Conservation (phyloP, 176 grass and related monocot species). For the Lolium perenne region DNA sequence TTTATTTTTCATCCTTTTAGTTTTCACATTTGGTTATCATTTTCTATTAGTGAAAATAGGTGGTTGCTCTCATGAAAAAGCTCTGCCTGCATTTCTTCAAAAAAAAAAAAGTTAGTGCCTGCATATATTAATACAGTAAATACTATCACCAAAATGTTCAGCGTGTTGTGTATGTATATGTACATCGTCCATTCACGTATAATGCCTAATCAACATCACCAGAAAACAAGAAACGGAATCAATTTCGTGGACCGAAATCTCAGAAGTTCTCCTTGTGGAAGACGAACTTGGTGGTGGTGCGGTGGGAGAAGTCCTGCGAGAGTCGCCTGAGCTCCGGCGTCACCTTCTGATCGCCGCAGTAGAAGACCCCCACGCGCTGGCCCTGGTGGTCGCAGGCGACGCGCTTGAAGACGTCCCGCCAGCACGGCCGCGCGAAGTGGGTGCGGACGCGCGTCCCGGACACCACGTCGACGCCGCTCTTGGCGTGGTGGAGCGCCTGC, state of each 20-base stretch:
- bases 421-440: constrained; percentile 80
- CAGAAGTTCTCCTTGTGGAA: constrained; percentile 99
- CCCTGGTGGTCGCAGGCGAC: constrained; percentile 66
- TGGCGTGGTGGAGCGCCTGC: constrained; percentile 89
- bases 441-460: constrained; percentile 83
- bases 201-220: not conserved
- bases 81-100: too few species aligned
- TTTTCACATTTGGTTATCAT: too few species aligned
- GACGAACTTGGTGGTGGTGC: constrained; percentile 87
- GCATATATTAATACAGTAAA: too few species aligned
- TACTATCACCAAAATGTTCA: too few species aligned
- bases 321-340: constrained; percentile 69
- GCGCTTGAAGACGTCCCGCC: constrained; percentile 89
- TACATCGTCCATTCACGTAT: not conserved
- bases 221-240: not conserved
- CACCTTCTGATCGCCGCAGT: constrained; percentile 79
- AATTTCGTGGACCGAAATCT: not conserved
- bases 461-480: constrained; percentile 90
- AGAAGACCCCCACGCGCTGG: constrained; percentile 82
- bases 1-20: too few species aligned
- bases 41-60: too few species aligned
- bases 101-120: too few species aligned
- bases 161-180: not conserved
- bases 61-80: too few species aligned
- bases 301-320: constrained; percentile 80